phyloP scores from a whole-genome alignment of 78 protist species.

The Pigoraptor vietnamica region DNA sequence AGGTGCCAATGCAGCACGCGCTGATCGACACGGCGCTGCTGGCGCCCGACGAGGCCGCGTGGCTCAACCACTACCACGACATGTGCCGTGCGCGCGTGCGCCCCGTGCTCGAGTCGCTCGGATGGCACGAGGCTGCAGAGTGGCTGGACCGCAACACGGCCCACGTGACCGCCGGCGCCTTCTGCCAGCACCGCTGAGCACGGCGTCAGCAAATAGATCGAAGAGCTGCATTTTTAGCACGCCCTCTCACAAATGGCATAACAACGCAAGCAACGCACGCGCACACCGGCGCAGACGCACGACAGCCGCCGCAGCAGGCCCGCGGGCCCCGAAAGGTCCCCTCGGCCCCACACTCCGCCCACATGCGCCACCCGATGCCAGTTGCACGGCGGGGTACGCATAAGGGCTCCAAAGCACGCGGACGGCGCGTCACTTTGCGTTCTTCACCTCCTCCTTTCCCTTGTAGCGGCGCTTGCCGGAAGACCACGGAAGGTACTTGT shows the following conservation, averaged over 20 bases:
- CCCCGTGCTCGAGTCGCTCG: background rate
- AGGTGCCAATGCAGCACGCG: constrained; percentile 44
- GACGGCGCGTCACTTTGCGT: background rate
- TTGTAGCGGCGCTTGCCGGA: constrained; percentile 59
- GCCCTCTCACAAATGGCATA: no score
- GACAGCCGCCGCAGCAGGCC: no score
- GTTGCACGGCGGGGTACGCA: no score
- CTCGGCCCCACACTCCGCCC: no score
- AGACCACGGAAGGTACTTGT: constrained; percentile 79
- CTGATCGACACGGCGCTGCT: constrained; percentile 57
- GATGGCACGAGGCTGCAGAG: background rate
- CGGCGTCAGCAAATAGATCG: no score
- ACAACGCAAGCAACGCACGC: no score
- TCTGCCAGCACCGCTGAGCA: no score
- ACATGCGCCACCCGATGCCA: no score
- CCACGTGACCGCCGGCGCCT: background rate
- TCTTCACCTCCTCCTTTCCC: constrained; percentile 1
- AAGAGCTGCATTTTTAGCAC: no score
- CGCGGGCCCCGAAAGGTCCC: no score
- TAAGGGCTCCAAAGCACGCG: no score
- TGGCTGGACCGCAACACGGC: background rate
- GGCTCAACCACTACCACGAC: constrained; percentile 67
- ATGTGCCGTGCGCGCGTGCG: background rate
- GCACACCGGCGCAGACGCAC: no score
- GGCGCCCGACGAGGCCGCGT: constrained; percentile 32